These are phyloP conservation scores for Dacryopinax primogenitus DNA, from an alignment of 768 basidiomycete genomes.

Conservation along the genomic window DNA sequence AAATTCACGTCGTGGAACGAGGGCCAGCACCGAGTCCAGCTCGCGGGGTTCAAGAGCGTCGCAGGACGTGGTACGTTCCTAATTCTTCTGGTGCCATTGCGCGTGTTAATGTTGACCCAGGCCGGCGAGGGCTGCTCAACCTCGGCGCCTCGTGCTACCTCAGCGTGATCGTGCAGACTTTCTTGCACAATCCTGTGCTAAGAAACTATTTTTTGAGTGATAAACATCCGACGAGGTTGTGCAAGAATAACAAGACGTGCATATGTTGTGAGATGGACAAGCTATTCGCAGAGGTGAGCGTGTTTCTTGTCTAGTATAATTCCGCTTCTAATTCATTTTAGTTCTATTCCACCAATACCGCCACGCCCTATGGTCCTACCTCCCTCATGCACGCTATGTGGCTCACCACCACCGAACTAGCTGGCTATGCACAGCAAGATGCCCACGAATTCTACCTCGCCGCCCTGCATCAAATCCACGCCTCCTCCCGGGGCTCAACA, in stretches of 20 bases:
- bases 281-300: slow-evolving; percentile 54
- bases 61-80: slow-evolving; percentile 57
- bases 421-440: slow-evolving; percentile 90
- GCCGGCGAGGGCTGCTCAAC: slow-evolving; percentile 73
- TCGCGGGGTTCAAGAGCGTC: slow-evolving; percentile 40
- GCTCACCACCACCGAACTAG: slow-evolving; percentile 56
- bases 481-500: slow-evolving; percentile 57
- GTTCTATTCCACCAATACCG: slow-evolving; percentile 36
- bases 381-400: slow-evolving; percentile 75
- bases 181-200: slow-evolving; percentile 79
- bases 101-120: slow-evolving; percentile 28
- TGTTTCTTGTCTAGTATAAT: not conserved
- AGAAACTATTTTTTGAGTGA: slow-evolving; percentile 84
- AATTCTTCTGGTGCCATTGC: not conserved
- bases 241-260: slow-evolving; percentile 53
- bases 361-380: slow-evolving; percentile 61
- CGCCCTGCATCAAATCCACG: slow-evolving; percentile 76
- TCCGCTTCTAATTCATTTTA: slow-evolving; percentile 17
- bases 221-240: slow-evolving; percentile 64
- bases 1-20: slow-evolving; percentile 42
- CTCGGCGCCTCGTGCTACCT: slow-evolving; percentile 90
- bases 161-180: slow-evolving; percentile 78
- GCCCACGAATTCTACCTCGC: slow-evolving; percentile 81
- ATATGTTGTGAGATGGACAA: slow-evolving; percentile 91
- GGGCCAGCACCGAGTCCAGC: slow-evolving; percentile 30